phyloP scores from a whole-genome alignment of 2,329 filamentous ascomycete species.

The Aspergillus texensis region DNA sequence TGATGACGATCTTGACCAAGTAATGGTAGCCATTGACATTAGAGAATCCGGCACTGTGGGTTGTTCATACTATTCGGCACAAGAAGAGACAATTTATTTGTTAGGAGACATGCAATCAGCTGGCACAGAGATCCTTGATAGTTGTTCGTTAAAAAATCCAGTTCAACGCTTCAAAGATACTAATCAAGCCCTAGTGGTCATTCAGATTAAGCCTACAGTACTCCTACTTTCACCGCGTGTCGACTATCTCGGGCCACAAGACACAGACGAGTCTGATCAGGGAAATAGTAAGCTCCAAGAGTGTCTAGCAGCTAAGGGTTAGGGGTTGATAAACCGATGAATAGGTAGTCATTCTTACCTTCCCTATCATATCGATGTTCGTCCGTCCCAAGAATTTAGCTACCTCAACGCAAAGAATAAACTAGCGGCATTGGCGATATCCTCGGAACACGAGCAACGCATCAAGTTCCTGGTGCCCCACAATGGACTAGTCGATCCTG shows the following conservation, averaged over 20 bases:
- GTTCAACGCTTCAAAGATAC: conserved; percentile 18
- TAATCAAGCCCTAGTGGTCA: conserved; percentile 52
- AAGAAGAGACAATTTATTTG: conserved; percentile 70
- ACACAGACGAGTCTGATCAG: conserved; percentile 49
- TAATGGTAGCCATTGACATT: conserved; percentile 80
- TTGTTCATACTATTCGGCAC: conserved; percentile 78
- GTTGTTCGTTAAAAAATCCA: conserved; percentile 36
- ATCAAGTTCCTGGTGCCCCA: conserved; percentile 66
- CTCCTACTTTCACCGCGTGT: conserved; percentile 60
- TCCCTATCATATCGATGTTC: conserved; percentile 66
- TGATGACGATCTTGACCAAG: conserved; percentile 62
- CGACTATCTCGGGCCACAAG: conserved; percentile 45
- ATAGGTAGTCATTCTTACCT: conserved; percentile 55
- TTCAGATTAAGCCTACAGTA: conserved; percentile 64
- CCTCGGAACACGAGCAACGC: conserved; percentile 49
- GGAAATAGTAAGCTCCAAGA: conserved; percentile 34
- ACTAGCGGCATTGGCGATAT: conserved; percentile 62
- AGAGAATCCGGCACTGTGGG: conserved; percentile 72
- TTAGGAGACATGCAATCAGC: conserved; percentile 75
- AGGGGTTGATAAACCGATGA: neutral
- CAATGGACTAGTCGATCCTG: conserved; percentile 51
- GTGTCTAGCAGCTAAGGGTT: neutral
- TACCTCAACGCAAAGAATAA: conserved; percentile 68
- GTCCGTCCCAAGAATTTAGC: conserved; percentile 73
- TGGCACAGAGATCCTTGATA: conserved; percentile 69